phyloP scores from a whole-genome alignment of 257 asterid genomes.

The Paulownia fortunei region DNA sequence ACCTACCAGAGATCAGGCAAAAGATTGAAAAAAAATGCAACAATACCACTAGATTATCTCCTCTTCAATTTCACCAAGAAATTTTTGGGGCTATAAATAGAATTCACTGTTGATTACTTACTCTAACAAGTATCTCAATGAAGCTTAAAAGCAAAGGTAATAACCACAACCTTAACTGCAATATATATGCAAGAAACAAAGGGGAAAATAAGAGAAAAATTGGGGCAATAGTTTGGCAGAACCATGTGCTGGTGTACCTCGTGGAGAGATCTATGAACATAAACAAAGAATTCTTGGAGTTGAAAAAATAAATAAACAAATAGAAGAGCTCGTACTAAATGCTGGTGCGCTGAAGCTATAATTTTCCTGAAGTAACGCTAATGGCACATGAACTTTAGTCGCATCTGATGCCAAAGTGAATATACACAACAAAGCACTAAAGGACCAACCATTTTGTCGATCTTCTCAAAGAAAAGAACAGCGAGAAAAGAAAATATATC shows the following conservation, averaged over 20 bases:
- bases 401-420: slow-evolving; percentile 45
- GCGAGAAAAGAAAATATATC: neutral
- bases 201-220: slow-evolving; percentile 9
- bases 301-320: slow-evolving; percentile 34
- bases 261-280: slow-evolving; percentile 53
- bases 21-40: neutral
- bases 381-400: slow-evolving; percentile 55
- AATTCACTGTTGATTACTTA: slow-evolving; percentile 7
- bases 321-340: slow-evolving; percentile 32
- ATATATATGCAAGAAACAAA: neutral
- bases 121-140: slow-evolving; percentile 18
- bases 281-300: slow-evolving; percentile 47
- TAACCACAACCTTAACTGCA: slow-evolving; percentile 22
- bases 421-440: slow-evolving; percentile 29
- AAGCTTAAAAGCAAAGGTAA: slow-evolving; percentile 28
- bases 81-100: neutral
- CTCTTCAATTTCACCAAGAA: slow-evolving; percentile 30
- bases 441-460: slow-evolving; percentile 28
- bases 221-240: slow-evolving; percentile 51
- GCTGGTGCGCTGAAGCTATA: slow-evolving; percentile 41
- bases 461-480: slow-evolving; percentile 27
- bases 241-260: slow-evolving; percentile 64
- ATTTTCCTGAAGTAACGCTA: slow-evolving; percentile 50
- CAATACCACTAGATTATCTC: slow-evolving; percentile 29
- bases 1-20: slow-evolving; percentile 43